Percentiles rank a stretch among this genome's conserved stretches.
Evolutionary conservation across 352 stramenopile species (phyloP).

Genomic region (Pythium phragmitis): DNA sequence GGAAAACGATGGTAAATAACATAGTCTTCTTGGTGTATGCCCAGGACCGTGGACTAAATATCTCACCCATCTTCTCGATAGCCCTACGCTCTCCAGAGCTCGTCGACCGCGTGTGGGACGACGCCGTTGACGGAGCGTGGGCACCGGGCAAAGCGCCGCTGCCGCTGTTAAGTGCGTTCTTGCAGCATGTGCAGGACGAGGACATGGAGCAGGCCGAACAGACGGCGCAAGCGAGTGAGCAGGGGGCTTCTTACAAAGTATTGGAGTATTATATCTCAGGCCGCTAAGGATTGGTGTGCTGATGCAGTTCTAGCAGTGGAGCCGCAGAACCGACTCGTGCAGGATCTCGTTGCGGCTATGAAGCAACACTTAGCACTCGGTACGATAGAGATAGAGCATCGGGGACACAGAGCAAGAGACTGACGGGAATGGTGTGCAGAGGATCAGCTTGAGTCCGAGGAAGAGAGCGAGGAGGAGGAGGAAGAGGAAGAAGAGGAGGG

Average conservation of each 20-base stretch:
- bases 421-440: conserved; percentile 22
- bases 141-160: conserved; percentile 58
- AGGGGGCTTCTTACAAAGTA: not conserved
- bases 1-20: conserved; percentile 21
- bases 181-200: conserved; percentile 55
- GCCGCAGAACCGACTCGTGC: conserved; percentile 61
- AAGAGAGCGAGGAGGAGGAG: conserved; percentile 62
- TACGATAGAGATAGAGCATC: not conserved
- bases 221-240: conserved; percentile 48
- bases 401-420: not conserved
- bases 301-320: conserved; percentile 51
- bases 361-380: conserved; percentile 55
- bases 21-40: no score
- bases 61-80: not conserved
- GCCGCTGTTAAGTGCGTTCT: conserved; percentile 51
- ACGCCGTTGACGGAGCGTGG: conserved; percentile 63
- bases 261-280: not conserved
- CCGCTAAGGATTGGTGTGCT: not conserved
- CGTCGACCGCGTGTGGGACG: conserved; percentile 58
- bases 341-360: conserved; percentile 60
- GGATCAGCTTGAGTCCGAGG: conserved; percentile 38
- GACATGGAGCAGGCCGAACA: conserved; percentile 52
- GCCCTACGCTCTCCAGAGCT: conserved; percentile 37
- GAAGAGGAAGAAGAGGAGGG: conserved; percentile 58
- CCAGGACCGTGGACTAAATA: not conserved